Conservation (phyloP, 2,329 filamentous ascomycete genomes). For the Botrytis byssoidea region DNA sequence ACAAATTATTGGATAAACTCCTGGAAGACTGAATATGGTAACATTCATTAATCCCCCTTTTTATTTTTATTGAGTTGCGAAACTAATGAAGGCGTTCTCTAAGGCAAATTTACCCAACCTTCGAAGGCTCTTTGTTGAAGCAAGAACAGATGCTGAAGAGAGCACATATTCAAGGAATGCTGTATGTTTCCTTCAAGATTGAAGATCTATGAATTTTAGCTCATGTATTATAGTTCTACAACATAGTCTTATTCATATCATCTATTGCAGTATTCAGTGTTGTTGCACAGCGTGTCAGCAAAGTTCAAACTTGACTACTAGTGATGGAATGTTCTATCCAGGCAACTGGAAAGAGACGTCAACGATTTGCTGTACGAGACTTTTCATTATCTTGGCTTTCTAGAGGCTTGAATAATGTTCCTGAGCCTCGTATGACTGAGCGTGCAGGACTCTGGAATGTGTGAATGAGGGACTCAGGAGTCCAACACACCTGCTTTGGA, state of each 20-base stretch:
- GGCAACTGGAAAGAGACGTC: background rate
- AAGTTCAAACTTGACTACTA: conserved; percentile 26
- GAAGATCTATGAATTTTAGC: conserved; percentile 15
- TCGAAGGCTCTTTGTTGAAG: conserved; percentile 93
- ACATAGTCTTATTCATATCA: conserved; percentile 93
- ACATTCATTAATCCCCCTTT: conserved; percentile 19
- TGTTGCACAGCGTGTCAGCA: conserved; percentile 75
- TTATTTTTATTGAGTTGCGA: background rate
- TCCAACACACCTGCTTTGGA: background rate
- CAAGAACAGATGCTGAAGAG: conserved; percentile 88
- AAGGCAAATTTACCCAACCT: conserved; percentile 83
- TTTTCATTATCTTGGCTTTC: background rate
- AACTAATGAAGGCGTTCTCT: conserved; percentile 29
- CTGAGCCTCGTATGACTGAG: background rate
- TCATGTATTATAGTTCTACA: conserved; percentile 74
- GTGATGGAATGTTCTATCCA: conserved; percentile 1
- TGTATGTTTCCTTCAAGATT: conserved; percentile 52
- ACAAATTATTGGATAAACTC: conserved; percentile 21
- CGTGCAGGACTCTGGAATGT: background rate
- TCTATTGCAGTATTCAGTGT: conserved; percentile 94
- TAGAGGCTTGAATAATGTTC: background rate
- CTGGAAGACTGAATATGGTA: conserved; percentile 29
- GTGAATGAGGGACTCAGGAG: background rate
- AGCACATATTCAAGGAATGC: conserved; percentile 91
- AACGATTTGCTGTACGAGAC: background rate